A percentile compares a stretch with the other conserved stretches of the same genome.
These are phyloP conservation scores for Neurospora terricola DNA, from an alignment of 495 filamentous ascomycete species.

Conservation along the genomic window DNA sequence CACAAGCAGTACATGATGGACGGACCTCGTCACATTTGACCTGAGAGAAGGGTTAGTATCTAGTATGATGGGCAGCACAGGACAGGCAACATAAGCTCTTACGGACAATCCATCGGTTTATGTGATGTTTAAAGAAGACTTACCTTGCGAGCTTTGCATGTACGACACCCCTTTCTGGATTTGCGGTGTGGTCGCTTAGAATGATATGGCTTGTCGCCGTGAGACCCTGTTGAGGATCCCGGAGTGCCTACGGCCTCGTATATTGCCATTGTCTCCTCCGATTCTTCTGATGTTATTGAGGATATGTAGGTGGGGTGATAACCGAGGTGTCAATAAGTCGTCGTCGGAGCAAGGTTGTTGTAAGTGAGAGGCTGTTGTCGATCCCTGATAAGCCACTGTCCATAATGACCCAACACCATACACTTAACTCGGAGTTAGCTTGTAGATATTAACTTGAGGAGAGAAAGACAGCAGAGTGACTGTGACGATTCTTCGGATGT, in stretches of 20 bases:
- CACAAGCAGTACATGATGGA: slow-evolving; percentile 37
- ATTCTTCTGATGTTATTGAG: background rate
- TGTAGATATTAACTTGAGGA: background rate
- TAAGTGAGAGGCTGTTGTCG: background rate
- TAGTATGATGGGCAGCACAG: background rate
- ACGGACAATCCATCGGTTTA: background rate
- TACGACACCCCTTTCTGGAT: slow-evolving; percentile 40
- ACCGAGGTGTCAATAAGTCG: background rate
- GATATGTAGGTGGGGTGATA: background rate
- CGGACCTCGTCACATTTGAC: slow-evolving; percentile 42
- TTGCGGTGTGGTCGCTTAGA: slow-evolving; percentile 44
- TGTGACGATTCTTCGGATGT: background rate
- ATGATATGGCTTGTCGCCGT: slow-evolving; percentile 25
- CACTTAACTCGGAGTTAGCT: background rate
- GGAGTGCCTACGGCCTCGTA: background rate
- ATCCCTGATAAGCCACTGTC: background rate
- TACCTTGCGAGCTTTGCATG: slow-evolving; percentile 34
- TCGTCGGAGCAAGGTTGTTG: background rate
- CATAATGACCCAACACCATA: background rate
- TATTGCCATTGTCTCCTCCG: background rate
- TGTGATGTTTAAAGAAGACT: background rate
- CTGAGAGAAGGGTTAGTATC: slow-evolving; percentile 3
- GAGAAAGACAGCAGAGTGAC: background rate
- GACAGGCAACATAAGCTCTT: background rate
- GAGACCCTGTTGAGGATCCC: background rate